Conservation (phyloP, 768 basidiomycete genomes). For the Boletus vinaceobasis region DNA sequence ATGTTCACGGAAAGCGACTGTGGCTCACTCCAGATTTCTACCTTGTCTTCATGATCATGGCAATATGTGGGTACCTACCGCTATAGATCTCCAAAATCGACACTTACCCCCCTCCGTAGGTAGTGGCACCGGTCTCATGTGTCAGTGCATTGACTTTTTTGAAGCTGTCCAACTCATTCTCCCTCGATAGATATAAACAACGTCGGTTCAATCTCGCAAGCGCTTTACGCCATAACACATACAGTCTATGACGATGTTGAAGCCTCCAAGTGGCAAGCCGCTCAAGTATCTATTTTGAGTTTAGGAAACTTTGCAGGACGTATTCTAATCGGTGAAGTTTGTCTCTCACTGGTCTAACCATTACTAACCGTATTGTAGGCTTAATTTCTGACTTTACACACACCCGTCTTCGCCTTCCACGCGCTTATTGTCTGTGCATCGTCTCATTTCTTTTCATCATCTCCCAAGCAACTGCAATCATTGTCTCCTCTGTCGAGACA, state of each 20-base stretch:
- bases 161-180: background rate
- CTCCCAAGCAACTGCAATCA: conserved; percentile 62
- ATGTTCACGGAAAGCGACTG: conserved; percentile 53
- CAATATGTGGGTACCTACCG: conserved; percentile 45
- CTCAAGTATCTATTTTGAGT: conserved; percentile 81
- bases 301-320: conserved; percentile 80
- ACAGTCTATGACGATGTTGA: conserved; percentile 61
- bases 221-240: conserved; percentile 57
- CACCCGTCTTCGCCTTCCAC: conserved; percentile 53
- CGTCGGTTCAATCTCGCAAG: conserved; percentile 75
- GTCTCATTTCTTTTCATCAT: conserved; percentile 66
- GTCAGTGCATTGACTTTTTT: conserved; percentile 34
- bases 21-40: conserved; percentile 59
- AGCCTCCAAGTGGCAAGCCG: conserved; percentile 73
- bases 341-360: background rate
- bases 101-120: conserved; percentile 36
- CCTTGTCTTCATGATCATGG: conserved; percentile 53
- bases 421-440: conserved; percentile 66
- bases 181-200: conserved; percentile 69
- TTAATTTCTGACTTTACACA: conserved; percentile 65
- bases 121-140: conserved; percentile 75
- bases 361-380: conserved; percentile 37
- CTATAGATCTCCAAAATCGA: background rate
- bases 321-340: conserved; percentile 59
- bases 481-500: conserved; percentile 51